Evolutionary conservation across 2,329 filamentous ascomycete genomes (phyloP).

Genomic region (Tolypocladium ovalisporum): DNA sequence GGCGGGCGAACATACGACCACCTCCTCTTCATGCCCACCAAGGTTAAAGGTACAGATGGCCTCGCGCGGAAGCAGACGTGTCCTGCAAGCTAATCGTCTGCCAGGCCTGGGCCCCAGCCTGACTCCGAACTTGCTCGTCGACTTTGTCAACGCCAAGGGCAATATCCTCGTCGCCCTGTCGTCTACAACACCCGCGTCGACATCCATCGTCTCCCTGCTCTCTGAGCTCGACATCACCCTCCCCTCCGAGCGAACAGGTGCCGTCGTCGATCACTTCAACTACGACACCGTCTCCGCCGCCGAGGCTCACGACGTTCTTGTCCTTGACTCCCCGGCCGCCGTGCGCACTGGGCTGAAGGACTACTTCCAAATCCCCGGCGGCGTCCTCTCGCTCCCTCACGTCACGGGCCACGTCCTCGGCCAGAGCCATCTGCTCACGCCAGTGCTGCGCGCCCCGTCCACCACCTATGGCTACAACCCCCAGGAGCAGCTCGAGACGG

Average conservation of each 20-base stretch:
- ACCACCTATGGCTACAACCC: conserved; percentile 92
- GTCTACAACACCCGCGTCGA: conserved; percentile 56
- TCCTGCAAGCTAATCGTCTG: not conserved
- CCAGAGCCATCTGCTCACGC: conserved; percentile 63
- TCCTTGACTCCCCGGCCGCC: conserved; percentile 58
- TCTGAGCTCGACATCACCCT: conserved; percentile 81
- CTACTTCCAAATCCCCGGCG: conserved; percentile 52
- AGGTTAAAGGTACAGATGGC: conserved; percentile 64
- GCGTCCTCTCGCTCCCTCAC: conserved; percentile 68
- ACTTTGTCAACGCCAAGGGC: conserved; percentile 85
- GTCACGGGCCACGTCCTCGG: conserved; percentile 76
- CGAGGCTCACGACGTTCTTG: conserved; percentile 80
- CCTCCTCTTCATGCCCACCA: conserved; percentile 76
- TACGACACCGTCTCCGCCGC: conserved; percentile 68
- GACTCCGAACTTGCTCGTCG: conserved; percentile 73
- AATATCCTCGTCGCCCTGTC: conserved; percentile 85
- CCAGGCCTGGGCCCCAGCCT: conserved; percentile 77
- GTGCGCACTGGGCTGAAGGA: conserved; percentile 60
- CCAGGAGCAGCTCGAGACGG: conserved; percentile 63
- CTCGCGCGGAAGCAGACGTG: not conserved
- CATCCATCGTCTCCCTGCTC: conserved; percentile 66
- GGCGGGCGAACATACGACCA: conserved; percentile 89
- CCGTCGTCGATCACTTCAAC: conserved; percentile 93
- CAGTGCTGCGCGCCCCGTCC: conserved; percentile 69
- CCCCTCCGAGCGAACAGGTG: conserved; percentile 72